Conservation (phyloP, 2,329 filamentous ascomycete species). For the Mycosphaerella sp. region DNA sequence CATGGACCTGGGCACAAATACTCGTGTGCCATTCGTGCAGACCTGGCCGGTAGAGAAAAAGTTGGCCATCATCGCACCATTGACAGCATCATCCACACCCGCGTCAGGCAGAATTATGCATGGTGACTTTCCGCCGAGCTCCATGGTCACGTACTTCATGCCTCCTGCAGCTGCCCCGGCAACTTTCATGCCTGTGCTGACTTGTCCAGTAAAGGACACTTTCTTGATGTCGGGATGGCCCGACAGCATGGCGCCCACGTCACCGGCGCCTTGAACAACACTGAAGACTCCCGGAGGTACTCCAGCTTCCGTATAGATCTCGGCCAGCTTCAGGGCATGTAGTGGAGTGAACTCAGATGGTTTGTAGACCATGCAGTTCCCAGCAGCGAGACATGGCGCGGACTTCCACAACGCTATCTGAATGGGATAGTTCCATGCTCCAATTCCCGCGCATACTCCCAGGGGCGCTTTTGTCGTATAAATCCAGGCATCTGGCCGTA, state of each 20-base stretch:
- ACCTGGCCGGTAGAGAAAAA: constrained; percentile 89
- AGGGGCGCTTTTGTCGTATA: constrained; percentile 76
- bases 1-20: constrained; percentile 66
- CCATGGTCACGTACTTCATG: constrained; percentile 91
- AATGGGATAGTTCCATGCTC: constrained; percentile 88
- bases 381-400: constrained; percentile 74
- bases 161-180: constrained; percentile 65
- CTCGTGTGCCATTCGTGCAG: constrained; percentile 85
- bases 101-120: constrained; percentile 74
- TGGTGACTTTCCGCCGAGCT: constrained; percentile 81
- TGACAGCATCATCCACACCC: constrained; percentile 70
- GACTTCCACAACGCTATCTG: constrained; percentile 91
- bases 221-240: constrained; percentile 68
- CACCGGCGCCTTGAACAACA: constrained; percentile 72
- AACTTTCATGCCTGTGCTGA: constrained; percentile 75
- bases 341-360: constrained; percentile 80
- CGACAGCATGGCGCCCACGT: constrained; percentile 69
- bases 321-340: constrained; percentile 68
- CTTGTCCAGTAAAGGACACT: constrained; percentile 85
- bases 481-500: constrained; percentile 71
- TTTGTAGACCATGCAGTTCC: constrained; percentile 89
- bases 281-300: constrained; percentile 80
- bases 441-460: constrained; percentile 79
- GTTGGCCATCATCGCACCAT: constrained; percentile 89
- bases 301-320: constrained; percentile 71